Evolutionary conservation across 106 monocot genomes (phyloP), one percentile per base, ranked within the genome.

Genomic region (Cymbidium sinense): DNA sequence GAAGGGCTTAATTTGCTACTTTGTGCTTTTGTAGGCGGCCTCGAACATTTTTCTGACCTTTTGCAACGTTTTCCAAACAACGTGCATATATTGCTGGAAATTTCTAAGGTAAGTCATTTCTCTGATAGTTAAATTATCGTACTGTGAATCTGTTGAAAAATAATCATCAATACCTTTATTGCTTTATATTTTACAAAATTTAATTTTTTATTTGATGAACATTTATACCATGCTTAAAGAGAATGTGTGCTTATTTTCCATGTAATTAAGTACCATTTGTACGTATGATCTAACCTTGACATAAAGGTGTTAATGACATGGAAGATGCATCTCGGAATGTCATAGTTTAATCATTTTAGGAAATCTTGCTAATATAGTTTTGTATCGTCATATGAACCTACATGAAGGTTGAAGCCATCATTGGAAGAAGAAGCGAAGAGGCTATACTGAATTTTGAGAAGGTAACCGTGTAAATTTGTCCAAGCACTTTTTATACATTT

Each of bases 391-490:
- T 76, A 41, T 5, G 33, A 31, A 67, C 33, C 67, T 62, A 9
- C 51, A 10, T 89, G 69, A 85, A 99, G 99, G 92, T 99, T 86
- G 90, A 99, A 85, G 87, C 92, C 29, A 95, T 92, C 64, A 83
- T 88, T 78, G 99, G 99, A 64, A 95, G 81, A 64, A 95, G 81
- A 88, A 90, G 80, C 83, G 92, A 92, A 85, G 99, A 99, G 72
- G 94, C 99, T 72, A 90, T 92, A 52, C 79, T 95, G 81, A 90
- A 95, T 81, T 99, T 99, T 89, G 99, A 99, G 69, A 99, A 99
- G 99, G 99, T 95, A 88, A 44, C 20, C n/a, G 30, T 34, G 27
- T 62, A 69, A 47, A 50, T 9, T 64, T 34, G 28, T 69, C 23
- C 30, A n/a, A 33, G 62, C n/a, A 29, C 44, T 67, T 64, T 67